phyloP scores from a whole-genome alignment of 2,329 filamentous ascomycete species.

The Fusarium veterinarium region DNA sequence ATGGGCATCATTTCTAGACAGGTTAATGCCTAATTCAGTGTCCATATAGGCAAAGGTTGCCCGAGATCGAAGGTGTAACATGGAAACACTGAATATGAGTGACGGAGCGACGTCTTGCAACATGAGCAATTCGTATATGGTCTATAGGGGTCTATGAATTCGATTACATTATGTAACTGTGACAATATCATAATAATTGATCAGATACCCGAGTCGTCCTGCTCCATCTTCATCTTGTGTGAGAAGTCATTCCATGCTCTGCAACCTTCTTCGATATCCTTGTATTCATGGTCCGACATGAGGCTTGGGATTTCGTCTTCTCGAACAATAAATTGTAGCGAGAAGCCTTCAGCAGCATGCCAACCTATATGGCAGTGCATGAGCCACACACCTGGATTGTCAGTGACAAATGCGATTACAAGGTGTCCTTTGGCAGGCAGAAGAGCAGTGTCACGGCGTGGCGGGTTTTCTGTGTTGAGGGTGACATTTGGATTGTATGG shows the following conservation, averaged over 20 bases:
- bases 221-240: conserved; percentile 22
- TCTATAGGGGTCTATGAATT: conserved; percentile 13
- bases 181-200: background rate
- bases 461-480: conserved; percentile 55
- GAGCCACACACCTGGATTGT: conserved; percentile 63
- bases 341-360: conserved; percentile 42
- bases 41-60: background rate
- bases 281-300: conserved; percentile 25
- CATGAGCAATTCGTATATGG: background rate
- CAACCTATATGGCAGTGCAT: conserved; percentile 62
- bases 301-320: conserved; percentile 35
- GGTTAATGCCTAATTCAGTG: background rate
- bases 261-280: conserved; percentile 27
- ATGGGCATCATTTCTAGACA: conserved; percentile 18
- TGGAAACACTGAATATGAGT: background rate
- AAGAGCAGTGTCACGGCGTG: conserved; percentile 64
- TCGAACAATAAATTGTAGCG: conserved; percentile 40
- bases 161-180: background rate
- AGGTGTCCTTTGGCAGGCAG: conserved; percentile 58
- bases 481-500: conserved; percentile 36
- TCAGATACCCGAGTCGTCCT: conserved; percentile 39
- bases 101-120: background rate
- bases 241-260: conserved; percentile 29
- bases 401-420: conserved; percentile 60
- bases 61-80: background rate